Base-by-base conservation (phyloP, 2,329 filamentous ascomycete species). In the Alternaria arbusti region DNA sequence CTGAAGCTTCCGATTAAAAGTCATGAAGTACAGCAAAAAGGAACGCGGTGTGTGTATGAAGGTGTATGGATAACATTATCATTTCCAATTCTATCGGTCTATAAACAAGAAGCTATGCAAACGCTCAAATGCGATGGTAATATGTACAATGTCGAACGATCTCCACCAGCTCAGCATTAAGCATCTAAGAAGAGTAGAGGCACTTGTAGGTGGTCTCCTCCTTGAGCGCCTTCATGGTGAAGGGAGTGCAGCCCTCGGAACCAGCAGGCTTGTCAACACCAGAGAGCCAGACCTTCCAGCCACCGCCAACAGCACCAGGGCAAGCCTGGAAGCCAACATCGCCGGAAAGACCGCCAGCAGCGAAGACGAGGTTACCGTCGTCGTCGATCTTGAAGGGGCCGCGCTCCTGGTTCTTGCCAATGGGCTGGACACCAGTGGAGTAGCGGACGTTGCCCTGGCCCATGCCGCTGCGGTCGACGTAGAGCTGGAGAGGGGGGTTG, bases 381-480 rank as follows among this genome's bases (percentile, higher is more conserved):
- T 74, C 71, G 70, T 84, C 81, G 51, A 88, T 66, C 23, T 75
- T 68, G 81, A 85, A 89, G 60, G 82, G 82, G 51, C 79, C 80
- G 57, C 80, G 78, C 80, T 88, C 85, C 32, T 64, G 74, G 71
- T 86, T 83, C 44, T 69, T 70, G 40, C 83, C 82, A 0, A 79
- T 62, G 9, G 71, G 61, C 69, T 83, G 70, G 47, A 71, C 82
- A 52, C 83, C 84, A 3, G 82, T 85, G 32, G 82, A 81, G 80
- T 87, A 89, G 50, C 83, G 82, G 50, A 88, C 70, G 26, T 80
- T 78, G 55, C 87, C 87, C 61, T 67, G 83, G 84, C 85, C 86
- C 86, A 88, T 88, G 70, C 86, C 87, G 54, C 85, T 87, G 54
- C 85, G 84, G 76, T 89, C 87, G 49, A 84, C 84, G 66, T 73